Conservation (phyloP, 2,329 filamentous ascomycete genomes). For the Neocucurbitaria cava region DNA sequence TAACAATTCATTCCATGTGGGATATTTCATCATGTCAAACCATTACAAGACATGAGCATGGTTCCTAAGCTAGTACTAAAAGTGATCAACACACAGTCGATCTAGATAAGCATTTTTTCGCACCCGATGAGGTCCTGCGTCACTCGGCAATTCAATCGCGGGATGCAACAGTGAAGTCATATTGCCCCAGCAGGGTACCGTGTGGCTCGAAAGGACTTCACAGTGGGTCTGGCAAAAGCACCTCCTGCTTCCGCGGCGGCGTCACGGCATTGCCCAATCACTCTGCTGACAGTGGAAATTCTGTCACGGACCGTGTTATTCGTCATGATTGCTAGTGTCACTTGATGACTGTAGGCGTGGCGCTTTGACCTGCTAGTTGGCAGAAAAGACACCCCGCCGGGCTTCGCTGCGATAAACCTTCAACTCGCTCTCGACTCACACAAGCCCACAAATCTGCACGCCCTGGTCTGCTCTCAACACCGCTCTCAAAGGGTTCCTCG, state of each 20-base stretch:
- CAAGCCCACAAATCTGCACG: constrained; percentile 13
- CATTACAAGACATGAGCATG: not conserved
- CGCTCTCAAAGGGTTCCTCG: constrained; percentile 27
- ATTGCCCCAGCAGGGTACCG: constrained; percentile 4
- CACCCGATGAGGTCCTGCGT: constrained; percentile 1
- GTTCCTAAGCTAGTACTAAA: not conserved
- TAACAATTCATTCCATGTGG: not conserved
- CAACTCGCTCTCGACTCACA: constrained; percentile 11
- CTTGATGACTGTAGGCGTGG: too few species aligned
- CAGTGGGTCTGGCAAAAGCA: constrained; percentile 12
- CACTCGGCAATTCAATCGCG: not conserved
- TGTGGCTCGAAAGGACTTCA: constrained; percentile 9
- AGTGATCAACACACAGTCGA: not conserved
- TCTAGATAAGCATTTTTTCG: not conserved
- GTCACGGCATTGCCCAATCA: constrained; percentile 25
- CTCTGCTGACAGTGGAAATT: constrained; percentile 12
- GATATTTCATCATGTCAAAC: too few species aligned
- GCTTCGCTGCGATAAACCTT: constrained; percentile 16
- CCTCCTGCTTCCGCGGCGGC: not conserved
- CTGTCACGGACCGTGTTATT: constrained; percentile 23
- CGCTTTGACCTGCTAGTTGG: not conserved
- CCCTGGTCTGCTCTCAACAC: constrained; percentile 13
- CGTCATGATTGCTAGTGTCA: not conserved
- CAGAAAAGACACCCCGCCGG: constrained; percentile 2
- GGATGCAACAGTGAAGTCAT: not conserved